These are phyloP conservation scores for Cinnamomum chago DNA, from an alignment of 164 flowering plant genomes.

Conservation along the genomic window DNA sequence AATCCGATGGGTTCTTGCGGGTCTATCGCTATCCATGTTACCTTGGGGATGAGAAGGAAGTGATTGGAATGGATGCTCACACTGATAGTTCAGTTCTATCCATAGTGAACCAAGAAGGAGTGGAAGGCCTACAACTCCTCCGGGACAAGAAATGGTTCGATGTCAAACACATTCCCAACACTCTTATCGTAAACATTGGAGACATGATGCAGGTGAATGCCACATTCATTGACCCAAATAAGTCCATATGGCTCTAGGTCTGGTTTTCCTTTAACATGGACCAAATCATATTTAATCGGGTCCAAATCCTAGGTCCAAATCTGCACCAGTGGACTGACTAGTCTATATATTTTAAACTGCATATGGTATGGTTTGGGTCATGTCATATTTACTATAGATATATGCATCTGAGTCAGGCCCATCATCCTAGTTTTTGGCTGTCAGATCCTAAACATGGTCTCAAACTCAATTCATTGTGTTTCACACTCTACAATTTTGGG, in stretches of 20 bases:
- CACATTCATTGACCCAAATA: not conserved
- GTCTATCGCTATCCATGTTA: slow-evolving; percentile 48
- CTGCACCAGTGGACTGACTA: no score
- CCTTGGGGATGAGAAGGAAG: not conserved
- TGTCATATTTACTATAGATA: no score
- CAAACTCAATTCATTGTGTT: no score
- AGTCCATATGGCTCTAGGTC: not conserved
- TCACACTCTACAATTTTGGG: no score
- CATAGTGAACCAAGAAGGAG: slow-evolving; percentile 50
- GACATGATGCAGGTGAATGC: slow-evolving; percentile 78
- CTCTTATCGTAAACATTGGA: slow-evolving; percentile 65
- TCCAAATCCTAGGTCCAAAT: not conserved
- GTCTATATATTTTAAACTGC: no score
- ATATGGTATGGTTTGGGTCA: no score
- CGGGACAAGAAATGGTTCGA: slow-evolving; percentile 45
- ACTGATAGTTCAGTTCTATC: slow-evolving; percentile 67
- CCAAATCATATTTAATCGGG: not conserved
- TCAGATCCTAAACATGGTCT: no score
- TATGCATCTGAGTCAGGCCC: no score
- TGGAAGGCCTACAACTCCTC: slow-evolving; percentile 54
- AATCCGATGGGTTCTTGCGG: slow-evolving; percentile 37
- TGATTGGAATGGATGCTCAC: slow-evolving; percentile 45
- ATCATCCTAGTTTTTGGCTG: no score
- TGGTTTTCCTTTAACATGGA: not conserved
- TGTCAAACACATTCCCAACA: slow-evolving; percentile 36